Evolutionary conservation across 208 protist species (phyloP).

Genomic region (Phytomonas sp.): DNA sequence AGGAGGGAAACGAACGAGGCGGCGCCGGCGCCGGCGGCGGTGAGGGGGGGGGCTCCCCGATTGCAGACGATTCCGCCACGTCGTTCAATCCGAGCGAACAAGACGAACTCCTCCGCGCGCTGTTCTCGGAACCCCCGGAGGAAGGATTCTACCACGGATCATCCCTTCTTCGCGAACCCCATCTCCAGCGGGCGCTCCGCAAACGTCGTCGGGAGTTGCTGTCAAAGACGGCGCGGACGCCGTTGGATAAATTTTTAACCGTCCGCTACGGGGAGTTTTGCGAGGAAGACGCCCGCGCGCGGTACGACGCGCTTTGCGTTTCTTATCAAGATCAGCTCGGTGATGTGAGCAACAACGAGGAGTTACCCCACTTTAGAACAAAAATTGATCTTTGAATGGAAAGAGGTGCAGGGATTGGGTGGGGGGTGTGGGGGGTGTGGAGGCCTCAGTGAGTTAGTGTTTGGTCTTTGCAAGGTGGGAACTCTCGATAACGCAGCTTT

Average conservation of each 20-base stretch:
- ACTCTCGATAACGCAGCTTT: too few species aligned
- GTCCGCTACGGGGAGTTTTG: constrained; percentile 48
- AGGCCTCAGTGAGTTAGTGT: too few species aligned
- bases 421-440: too few species aligned
- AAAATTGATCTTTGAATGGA: constrained; percentile 4
- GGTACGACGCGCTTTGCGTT: constrained; percentile 42
- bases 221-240: constrained; percentile 20
- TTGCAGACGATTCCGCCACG: background rate
- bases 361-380: background rate
- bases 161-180: background rate
- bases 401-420: background rate
- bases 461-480: too few species aligned
- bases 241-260: constrained; percentile 49
- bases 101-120: constrained; percentile 4
- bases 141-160: too few species aligned
- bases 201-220: constrained; percentile 45
- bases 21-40: background rate
- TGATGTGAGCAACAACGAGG: constrained; percentile 5
- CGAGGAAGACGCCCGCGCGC: constrained; percentile 26
- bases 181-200: constrained; percentile 21
- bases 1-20: constrained; percentile 1
- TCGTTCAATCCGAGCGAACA: background rate
- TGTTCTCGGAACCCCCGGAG: background rate
- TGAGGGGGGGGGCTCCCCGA: background rate
- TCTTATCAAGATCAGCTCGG: constrained; percentile 23